A percentile compares a stretch with the other conserved stretches of the same genome.
Evolutionary conservation across 2,329 filamentous ascomycete genomes (phyloP).

Genomic region (Dryadomyces sulphureus): DNA sequence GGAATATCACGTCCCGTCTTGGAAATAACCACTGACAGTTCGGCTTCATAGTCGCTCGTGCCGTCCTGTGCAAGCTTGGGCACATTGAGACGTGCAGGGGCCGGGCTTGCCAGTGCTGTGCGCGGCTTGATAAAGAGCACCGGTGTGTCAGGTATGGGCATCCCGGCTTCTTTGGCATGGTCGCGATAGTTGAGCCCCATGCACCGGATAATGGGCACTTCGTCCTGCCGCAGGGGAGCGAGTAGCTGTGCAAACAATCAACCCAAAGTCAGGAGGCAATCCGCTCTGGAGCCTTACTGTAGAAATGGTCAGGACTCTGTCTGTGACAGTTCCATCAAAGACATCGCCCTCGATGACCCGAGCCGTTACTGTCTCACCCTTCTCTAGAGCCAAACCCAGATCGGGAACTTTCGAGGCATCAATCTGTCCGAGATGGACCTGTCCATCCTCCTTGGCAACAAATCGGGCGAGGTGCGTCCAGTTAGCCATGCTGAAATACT

Average conservation of each 20-base stretch:
- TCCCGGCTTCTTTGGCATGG: slow-evolving; percentile 22
- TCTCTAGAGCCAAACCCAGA: slow-evolving; percentile 19
- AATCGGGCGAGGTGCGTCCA: slow-evolving; percentile 27
- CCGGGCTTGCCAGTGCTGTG: slow-evolving; percentile 19
- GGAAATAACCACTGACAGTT: slow-evolving; percentile 22
- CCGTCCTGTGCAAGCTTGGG: slow-evolving; percentile 20
- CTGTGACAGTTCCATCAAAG: slow-evolving; percentile 20
- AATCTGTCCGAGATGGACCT: slow-evolving; percentile 23
- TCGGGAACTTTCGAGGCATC: slow-evolving; percentile 18
- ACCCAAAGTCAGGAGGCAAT: no score
- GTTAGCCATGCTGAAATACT: slow-evolving; percentile 4
- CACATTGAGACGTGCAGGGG: slow-evolving; percentile 16
- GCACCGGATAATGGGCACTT: slow-evolving; percentile 27
- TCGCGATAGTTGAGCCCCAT: slow-evolving; percentile 29
- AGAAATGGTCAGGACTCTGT: slow-evolving; percentile 13
- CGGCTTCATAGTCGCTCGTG: slow-evolving; percentile 25
- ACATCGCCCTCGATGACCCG: slow-evolving; percentile 19
- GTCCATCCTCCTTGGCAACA: slow-evolving; percentile 24
- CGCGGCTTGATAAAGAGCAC: slow-evolving; percentile 25
- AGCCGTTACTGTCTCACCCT: slow-evolving; percentile 19
- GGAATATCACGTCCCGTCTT: slow-evolving; percentile 23
- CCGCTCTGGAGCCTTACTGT: no score
- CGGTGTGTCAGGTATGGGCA: slow-evolving; percentile 20
- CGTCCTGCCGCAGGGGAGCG: slow-evolving; percentile 18
- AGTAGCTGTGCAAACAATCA: slow-evolving; percentile 13